Percentiles rank a stretch among this genome's conserved stretches.
phyloP scores from a whole-genome alignment of 75 land plant genomes.

The Selaginella moellendorffii region DNA sequence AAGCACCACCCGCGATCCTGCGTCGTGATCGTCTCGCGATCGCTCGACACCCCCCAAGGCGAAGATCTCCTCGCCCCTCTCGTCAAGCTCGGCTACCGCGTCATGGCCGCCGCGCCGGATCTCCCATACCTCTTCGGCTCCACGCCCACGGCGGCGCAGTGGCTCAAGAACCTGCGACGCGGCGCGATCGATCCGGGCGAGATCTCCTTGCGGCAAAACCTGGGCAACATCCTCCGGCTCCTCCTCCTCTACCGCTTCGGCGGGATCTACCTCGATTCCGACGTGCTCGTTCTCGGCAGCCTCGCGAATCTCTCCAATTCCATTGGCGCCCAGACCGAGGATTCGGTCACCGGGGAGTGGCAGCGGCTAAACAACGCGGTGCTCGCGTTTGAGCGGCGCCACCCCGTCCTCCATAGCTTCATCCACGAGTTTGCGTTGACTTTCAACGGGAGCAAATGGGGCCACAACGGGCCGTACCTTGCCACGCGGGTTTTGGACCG shows the following conservation, averaged over 20 bases:
- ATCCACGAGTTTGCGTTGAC: slow-evolving; percentile 44
- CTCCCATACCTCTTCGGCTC: slow-evolving; percentile 24
- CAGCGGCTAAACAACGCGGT: slow-evolving; percentile 61
- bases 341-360: slow-evolving; percentile 36
- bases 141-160: slow-evolving; percentile 40
- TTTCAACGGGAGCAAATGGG: slow-evolving; percentile 78
- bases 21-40: slow-evolving; percentile 38
- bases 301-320: slow-evolving; percentile 27
- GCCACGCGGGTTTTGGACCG: slow-evolving; percentile 32
- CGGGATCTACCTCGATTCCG: slow-evolving; percentile 49
- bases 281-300: slow-evolving; percentile 32
- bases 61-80: slow-evolving; percentile 25
- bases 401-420: slow-evolving; percentile 42
- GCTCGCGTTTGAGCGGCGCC: slow-evolving; percentile 39
- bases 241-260: slow-evolving; percentile 50
- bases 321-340: slow-evolving; percentile 46
- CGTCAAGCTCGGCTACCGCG: slow-evolving; percentile 10
- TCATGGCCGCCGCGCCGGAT: slow-evolving; percentile 38
- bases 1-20: slow-evolving; percentile 41
- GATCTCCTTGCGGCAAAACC: slow-evolving; percentile 54
- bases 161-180: slow-evolving; percentile 28
- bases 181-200: slow-evolving; percentile 47
- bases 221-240: slow-evolving; percentile 60
- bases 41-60: slow-evolving; percentile 41
- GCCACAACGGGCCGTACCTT: slow-evolving; percentile 75